Evolutionary conservation across 768 basidiomycete genomes (phyloP), one percentile per base, ranked within the genome.

Genomic region (Leccinum disarticulatum): DNA sequence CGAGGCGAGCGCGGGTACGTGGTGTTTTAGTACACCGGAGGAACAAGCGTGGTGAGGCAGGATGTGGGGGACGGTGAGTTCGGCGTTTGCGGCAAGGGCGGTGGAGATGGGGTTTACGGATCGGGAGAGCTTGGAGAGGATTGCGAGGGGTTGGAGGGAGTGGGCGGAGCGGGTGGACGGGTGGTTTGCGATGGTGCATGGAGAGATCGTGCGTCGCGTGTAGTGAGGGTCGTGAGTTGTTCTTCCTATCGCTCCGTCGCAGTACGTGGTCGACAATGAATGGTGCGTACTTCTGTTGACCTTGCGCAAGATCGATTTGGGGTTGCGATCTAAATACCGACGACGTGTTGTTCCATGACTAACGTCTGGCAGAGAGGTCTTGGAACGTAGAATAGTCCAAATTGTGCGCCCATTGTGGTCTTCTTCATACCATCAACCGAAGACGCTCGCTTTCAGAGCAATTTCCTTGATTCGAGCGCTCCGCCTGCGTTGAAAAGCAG

Each of bases 1-100:
- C 25, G 68, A 66, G 1, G 58, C 68, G 49, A 68, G 68, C 9
- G 71, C 66, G 0, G 71, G 77, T 3, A 68, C 71, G 28, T 76
- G 72, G 77, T 77, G 76, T 65, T 79, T 61, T 63, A 72, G 68
- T 54, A 73, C 70, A 0, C 56, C 68, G 0, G 75, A 76, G 57
- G 77, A 80, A 35, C 68, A 73, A 0, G 65, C 61, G 10, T 80
- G 76, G 75, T 80, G 74, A 74, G 69, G 76, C 5, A 68, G 61
- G 14, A 31, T 75, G 36, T 78, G 76, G 77, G 76, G 80, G 6
- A 72, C 69, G 1, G 60, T 75, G 2, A 47, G 60, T 2, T 79
- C 77, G 10, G 62, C 64, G 28, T 77, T 77, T 56, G 71, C 76
- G 4, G 48, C 56, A 31, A 64, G 58, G 25, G 76, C 76, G 3